A percentile compares a stretch with the other conserved stretches of the same genome.
Evolutionary conservation across 2,329 filamentous ascomycete genomes (phyloP).

Genomic region (Colletotrichum sp.): DNA sequence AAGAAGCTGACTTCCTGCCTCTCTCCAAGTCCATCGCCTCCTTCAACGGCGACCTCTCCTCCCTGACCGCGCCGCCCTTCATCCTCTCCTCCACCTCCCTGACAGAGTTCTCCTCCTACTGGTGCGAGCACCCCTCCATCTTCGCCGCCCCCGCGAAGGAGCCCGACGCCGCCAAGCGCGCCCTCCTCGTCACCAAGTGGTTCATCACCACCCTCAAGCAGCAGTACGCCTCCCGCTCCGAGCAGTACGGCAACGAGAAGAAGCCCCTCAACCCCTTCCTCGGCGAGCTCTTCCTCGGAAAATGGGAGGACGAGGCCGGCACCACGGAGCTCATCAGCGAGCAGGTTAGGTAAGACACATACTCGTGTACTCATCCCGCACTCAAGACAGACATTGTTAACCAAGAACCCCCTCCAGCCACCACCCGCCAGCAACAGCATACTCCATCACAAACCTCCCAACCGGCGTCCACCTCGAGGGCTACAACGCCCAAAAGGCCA

Average conservation of each 20-base stretch:
- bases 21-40: constrained; percentile 70
- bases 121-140: constrained; percentile 78
- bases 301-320: constrained; percentile 84
- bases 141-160: constrained; percentile 85
- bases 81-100: constrained; percentile 80
- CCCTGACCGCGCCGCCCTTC: constrained; percentile 81
- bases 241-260: constrained; percentile 88
- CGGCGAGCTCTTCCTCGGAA: constrained; percentile 90
- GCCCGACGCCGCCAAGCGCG: constrained; percentile 79
- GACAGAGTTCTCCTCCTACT: constrained; percentile 83
- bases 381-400: background rate
- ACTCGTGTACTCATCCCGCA: background rate
- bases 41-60: constrained; percentile 83
- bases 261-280: constrained; percentile 97
- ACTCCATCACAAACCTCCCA: constrained; percentile 86
- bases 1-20: background rate
- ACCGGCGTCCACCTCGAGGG: constrained; percentile 82
- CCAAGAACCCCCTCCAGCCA: constrained; percentile 56
- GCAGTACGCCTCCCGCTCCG: constrained; percentile 77
- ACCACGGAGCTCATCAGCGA: constrained; percentile 89
- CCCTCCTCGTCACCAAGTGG: constrained; percentile 92
- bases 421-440: constrained; percentile 93
- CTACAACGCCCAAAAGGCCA: constrained; percentile 96
- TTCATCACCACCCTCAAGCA: constrained; percentile 93
- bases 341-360: constrained; percentile 73